Base-by-base conservation (phyloP, 352 stramenopile species). In the Phytopythium boreale region DNA sequence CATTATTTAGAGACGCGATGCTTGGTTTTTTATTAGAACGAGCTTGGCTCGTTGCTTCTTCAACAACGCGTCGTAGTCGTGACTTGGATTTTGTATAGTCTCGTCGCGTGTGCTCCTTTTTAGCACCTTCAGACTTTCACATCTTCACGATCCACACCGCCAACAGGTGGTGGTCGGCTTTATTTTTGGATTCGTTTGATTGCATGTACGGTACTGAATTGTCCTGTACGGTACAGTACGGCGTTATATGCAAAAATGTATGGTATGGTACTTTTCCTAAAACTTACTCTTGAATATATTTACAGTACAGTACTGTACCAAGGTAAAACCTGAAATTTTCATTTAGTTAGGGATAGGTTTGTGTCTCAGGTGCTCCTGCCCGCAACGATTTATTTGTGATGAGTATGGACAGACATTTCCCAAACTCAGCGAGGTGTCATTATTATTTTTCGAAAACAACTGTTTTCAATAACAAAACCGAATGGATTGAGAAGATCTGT, bases 71-170 rank as follows among this genome's bases (percentile, higher is more conserved):
- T 34, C 29, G 29, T 8, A 34, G 34, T 36, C 34, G 12, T 36
- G 26, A 56, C 49, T 56, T 31, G 49, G 7, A 9, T 36, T 36
- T 9, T 31, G 49, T 56, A 56, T 39, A 5, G 20, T 31, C 19
- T 34, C 29, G 29, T 8, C 29, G 3, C 36, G 2, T 27, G 17
- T 15, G 24, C 34, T 26, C 44, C 15, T 55, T 34, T 55, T 55
- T 34, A 10, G 47, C n/a, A n/a, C 24, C 47, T 55, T 55, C 47
- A 55, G 47, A 29, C 47, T 55, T n/a, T 55, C 27, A 41, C 47
- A 55, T 55, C 47, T 55, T 55, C n/a, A 55, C 47, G 47, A 55
- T 55, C 47, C 29, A 34, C 29, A 34, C 29, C 29, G 7, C 29
- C 29, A 34, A 34, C 29, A 34, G 29, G 29, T 34, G 29, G 29